Conservation (phyloP, 495 filamentous ascomycete species). For the Daldinia grandis region DNA sequence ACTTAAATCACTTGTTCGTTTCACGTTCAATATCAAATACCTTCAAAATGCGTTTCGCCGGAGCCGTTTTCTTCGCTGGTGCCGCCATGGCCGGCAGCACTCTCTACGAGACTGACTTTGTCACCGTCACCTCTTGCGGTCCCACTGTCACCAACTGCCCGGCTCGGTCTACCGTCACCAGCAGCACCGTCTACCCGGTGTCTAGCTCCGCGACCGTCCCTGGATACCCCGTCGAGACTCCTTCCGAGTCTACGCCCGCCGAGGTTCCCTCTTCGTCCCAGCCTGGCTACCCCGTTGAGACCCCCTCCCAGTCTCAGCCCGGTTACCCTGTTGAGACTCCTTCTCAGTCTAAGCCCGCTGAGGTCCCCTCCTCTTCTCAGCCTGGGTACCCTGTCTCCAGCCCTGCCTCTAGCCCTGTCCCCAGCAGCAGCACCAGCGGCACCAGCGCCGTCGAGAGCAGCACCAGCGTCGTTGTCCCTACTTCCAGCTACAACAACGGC, state of each 20-base stretch:
- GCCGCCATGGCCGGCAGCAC: conserved; percentile 59
- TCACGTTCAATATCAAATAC: conserved; percentile 47
- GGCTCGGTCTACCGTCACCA: conserved; percentile 52
- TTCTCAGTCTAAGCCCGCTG: neutral
- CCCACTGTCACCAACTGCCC: conserved; percentile 64
- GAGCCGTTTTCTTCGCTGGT: conserved; percentile 60
- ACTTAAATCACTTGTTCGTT: conserved; percentile 43
- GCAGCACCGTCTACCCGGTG: conserved; percentile 50
- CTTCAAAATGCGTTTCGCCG: conserved; percentile 65
- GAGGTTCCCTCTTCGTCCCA: neutral
- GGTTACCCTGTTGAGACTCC: neutral
- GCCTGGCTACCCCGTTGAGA: conserved; percentile 40
- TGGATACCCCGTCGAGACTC: conserved; percentile 2
- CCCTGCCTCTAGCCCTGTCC: conserved; percentile 22
- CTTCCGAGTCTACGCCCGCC: neutral
- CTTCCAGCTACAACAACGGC: conserved; percentile 15
- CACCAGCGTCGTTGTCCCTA: neutral
- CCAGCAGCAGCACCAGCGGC: neutral
- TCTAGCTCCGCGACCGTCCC: conserved; percentile 43
- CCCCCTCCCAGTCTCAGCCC: neutral
- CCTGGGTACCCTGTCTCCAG: conserved; percentile 42
- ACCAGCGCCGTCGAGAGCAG: neutral
- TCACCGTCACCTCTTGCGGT: conserved; percentile 65
- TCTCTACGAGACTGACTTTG: conserved; percentile 64
- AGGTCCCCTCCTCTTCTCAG: neutral